Conservation (phyloP, 2,329 filamentous ascomycete genomes). For the Dactylella cylindrospora region DNA sequence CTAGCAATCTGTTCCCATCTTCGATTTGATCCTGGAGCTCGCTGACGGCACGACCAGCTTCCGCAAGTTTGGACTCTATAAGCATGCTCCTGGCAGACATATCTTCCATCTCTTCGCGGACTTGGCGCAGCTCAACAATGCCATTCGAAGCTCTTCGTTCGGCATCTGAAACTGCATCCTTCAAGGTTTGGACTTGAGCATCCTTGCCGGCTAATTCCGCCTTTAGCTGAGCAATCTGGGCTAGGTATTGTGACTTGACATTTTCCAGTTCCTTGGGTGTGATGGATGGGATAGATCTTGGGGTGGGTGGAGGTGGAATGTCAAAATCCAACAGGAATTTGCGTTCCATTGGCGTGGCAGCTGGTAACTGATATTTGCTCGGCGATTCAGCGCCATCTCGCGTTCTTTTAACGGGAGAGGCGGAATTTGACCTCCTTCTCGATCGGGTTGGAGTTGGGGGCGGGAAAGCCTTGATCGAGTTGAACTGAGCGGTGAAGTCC, state of each 20-base stretch:
- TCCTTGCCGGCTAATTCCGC: slow-evolving; percentile 90
- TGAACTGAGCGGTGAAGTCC: slow-evolving; percentile 82
- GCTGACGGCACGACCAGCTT: slow-evolving; percentile 54
- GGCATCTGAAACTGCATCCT: slow-evolving; percentile 82
- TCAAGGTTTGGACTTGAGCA: slow-evolving; percentile 83
- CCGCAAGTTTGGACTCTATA: slow-evolving; percentile 72
- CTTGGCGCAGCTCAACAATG: slow-evolving; percentile 60
- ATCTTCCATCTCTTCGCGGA: slow-evolving; percentile 58
- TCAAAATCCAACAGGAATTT: slow-evolving; percentile 82
- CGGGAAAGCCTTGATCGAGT: slow-evolving; percentile 53
- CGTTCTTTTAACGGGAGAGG: slow-evolving; percentile 53
- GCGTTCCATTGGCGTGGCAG: slow-evolving; percentile 49
- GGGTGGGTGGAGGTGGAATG: slow-evolving; percentile 88
- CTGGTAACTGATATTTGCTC: slow-evolving; percentile 24
- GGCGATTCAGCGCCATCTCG: slow-evolving; percentile 47
- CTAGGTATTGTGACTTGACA: slow-evolving; percentile 84
- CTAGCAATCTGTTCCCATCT: slow-evolving; percentile 25
- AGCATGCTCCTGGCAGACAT: slow-evolving; percentile 61
- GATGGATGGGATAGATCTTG: slow-evolving; percentile 84
- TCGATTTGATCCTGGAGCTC: slow-evolving; percentile 56
- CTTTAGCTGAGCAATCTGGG: slow-evolving; percentile 90
- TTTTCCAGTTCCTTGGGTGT: slow-evolving; percentile 90
- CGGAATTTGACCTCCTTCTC: slow-evolving; percentile 53
- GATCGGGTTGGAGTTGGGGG: slow-evolving; percentile 59
- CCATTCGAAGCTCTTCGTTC: slow-evolving; percentile 77